phyloP scores from a whole-genome alignment of 306 rosid species.

The Astragalus glycyphyllos region DNA sequence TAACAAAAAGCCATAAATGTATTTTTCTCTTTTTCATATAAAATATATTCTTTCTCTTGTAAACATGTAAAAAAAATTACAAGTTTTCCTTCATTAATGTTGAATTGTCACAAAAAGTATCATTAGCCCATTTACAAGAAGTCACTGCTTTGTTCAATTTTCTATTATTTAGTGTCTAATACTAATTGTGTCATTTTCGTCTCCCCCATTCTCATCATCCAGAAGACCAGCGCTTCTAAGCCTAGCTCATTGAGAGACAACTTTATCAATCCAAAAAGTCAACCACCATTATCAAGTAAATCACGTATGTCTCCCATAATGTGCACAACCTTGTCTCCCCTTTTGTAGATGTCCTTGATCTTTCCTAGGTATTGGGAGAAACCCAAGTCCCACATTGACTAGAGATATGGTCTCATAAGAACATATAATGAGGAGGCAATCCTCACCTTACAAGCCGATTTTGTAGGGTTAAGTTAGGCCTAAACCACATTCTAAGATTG shows the following conservation, averaged over 20 bases:
- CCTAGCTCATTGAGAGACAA: neutral
- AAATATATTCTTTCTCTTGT: no score
- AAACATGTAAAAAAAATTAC: no score
- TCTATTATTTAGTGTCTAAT: neutral
- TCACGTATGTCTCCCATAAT: neutral
- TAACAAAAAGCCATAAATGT: no score
- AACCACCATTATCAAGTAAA: slow-evolving; percentile 9
- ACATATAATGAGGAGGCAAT: no score
- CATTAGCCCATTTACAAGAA: neutral
- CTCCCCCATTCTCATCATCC: neutral
- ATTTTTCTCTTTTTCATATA: no score
- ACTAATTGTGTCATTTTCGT: neutral
- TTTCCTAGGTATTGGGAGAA: no score
- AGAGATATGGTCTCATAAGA: no score
- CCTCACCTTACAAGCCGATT: no score
- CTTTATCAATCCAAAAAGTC: neutral
- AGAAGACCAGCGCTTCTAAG: neutral
- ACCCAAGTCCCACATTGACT: no score
- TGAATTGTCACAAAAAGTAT: neutral
- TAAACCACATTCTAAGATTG: no score
- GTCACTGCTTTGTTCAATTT: neutral
- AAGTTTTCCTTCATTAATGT: neutral
- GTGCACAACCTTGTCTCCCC: neutral
- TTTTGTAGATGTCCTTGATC: neutral
- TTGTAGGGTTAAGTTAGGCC: no score